Percentiles rank a stretch among this genome's conserved stretches.
phyloP scores from a whole-genome alignment of 257 asterid genomes.

The Solanum phureja region DNA sequence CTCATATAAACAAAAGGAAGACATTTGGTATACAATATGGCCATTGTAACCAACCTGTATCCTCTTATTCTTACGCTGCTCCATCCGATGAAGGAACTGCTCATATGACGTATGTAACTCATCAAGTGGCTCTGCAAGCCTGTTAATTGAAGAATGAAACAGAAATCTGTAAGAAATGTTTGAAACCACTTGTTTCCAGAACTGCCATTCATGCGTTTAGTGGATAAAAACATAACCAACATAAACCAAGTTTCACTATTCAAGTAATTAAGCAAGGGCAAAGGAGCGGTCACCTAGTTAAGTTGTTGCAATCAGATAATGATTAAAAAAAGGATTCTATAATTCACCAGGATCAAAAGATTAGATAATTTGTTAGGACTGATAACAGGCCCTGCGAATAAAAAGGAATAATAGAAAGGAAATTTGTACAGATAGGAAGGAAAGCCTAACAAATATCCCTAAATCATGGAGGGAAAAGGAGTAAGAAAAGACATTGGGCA shows the following conservation, averaged over 20 bases:
- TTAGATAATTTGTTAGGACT: background rate
- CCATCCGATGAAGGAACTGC: conserved; percentile 68
- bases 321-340: background rate
- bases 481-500: background rate
- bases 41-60: conserved; percentile 36
- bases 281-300: background rate
- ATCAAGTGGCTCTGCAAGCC: conserved; percentile 86
- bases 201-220: background rate
- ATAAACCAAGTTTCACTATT: background rate
- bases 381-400: background rate
- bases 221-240: background rate
- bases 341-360: background rate
- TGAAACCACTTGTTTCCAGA: background rate
- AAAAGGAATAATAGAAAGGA: background rate
- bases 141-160: conserved; percentile 16
- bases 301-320: background rate
- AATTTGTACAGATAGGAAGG: background rate
- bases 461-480: background rate
- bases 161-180: background rate
- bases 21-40: conserved; percentile 2
- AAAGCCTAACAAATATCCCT: background rate
- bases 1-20: background rate
- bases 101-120: conserved; percentile 82
- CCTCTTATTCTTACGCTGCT: conserved; percentile 47
- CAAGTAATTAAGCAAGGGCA: background rate